phyloP scores from a whole-genome alignment of 176 grass and related monocot genomes.

The Urochloa ruziziensis region DNA sequence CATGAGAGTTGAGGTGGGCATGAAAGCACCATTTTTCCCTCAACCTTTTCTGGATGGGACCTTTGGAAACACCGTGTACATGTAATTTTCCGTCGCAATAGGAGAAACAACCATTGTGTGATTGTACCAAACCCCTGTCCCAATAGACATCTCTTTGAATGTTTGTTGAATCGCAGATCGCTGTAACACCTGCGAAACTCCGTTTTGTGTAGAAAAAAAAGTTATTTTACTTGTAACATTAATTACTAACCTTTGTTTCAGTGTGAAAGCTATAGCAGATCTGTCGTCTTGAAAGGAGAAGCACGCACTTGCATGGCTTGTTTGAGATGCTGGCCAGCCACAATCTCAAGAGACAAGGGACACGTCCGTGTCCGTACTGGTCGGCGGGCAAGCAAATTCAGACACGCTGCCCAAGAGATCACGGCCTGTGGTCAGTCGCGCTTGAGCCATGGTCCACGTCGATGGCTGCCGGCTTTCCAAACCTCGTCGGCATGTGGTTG shows the following conservation, averaged over 20 bases:
- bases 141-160: background rate
- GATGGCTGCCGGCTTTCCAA: constrained; percentile 19
- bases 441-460: constrained; percentile 3
- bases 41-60: constrained; percentile 2
- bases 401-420: background rate
- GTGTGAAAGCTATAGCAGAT: background rate
- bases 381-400: background rate
- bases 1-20: constrained; percentile 38
- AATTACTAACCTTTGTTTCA: background rate
- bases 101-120: constrained; percentile 11
- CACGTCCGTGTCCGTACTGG: too few species aligned
- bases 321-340: background rate
- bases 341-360: background rate
- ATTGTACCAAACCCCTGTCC: background rate
- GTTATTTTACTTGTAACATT: background rate
- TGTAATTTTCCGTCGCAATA: constrained; percentile 22
- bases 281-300: background rate
- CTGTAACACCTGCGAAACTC: background rate
- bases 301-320: background rate
- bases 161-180: background rate
- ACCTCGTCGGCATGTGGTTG: constrained; percentile 10
- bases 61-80: constrained; percentile 35
- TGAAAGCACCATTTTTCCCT: constrained; percentile 55
- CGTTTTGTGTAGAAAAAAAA: background rate
- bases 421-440: background rate